Conservation (phyloP, 257 asterid species). For the Solanum chilense region DNA sequence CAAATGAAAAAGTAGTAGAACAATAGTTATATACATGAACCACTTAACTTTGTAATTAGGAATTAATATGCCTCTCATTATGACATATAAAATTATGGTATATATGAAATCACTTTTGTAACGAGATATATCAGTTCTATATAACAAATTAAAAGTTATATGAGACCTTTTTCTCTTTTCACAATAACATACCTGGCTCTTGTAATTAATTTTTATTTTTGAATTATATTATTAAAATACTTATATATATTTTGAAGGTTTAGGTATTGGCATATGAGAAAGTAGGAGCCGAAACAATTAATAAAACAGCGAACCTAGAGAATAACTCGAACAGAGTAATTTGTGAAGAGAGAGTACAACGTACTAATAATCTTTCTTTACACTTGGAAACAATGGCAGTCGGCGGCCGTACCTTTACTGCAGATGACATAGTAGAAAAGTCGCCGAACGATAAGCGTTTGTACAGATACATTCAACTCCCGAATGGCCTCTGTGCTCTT, state of each 20-base stretch:
- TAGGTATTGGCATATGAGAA: not conserved
- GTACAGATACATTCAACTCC: conserved; percentile 73
- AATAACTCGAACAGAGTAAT: not conserved
- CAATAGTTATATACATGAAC: too few species aligned
- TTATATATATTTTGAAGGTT: not conserved
- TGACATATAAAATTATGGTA: too few species aligned
- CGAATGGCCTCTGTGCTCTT: conserved; percentile 79
- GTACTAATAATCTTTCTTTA: not conserved
- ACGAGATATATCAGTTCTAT: too few species aligned
- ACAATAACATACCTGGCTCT: not conserved
- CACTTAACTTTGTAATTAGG: too few species aligned
- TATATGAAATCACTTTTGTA: too few species aligned
- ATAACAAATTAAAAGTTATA: too few species aligned
- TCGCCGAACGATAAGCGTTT: conserved; percentile 79
- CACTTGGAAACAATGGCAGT: conserved; percentile 29
- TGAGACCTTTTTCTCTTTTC: too few species aligned
- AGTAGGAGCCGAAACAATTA: not conserved
- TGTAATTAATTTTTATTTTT: too few species aligned
- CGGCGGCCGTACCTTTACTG: conserved; percentile 44
- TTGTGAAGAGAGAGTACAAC: not conserved
- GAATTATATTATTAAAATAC: too few species aligned
- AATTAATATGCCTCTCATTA: too few species aligned
- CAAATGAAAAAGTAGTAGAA: not conserved
- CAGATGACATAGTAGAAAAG: conserved; percentile 66
- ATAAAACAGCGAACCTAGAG: not conserved